These are phyloP conservation scores for Anisodus acutangulus DNA, from an alignment of 257 asterid species.

Conservation along the genomic window DNA sequence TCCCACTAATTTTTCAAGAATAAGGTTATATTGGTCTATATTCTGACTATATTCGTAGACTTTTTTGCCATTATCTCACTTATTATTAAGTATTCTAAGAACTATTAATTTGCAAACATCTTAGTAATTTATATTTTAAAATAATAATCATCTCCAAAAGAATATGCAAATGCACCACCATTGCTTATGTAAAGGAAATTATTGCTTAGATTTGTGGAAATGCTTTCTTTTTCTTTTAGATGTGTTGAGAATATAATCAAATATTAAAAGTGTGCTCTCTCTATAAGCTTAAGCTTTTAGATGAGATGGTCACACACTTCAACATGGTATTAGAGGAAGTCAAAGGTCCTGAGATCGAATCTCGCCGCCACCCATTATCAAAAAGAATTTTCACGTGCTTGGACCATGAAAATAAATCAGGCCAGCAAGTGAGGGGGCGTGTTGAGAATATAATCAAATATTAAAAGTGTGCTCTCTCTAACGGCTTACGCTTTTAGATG, in stretches of 20 bases:
- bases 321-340: too few species aligned
- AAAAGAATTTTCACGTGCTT: too few species aligned
- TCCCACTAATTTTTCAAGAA: neutral
- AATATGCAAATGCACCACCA: neutral
- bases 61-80: neutral
- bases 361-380: too few species aligned
- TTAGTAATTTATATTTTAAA: constrained; percentile 15
- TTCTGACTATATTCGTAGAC: neutral
- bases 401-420: too few species aligned
- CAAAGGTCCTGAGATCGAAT: too few species aligned
- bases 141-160: constrained; percentile 4
- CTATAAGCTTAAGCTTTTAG: too few species aligned
- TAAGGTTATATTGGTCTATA: neutral
- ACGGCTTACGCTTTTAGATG: too few species aligned
- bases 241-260: neutral
- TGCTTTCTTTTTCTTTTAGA: neutral
- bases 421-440: too few species aligned
- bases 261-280: too few species aligned
- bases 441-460: too few species aligned
- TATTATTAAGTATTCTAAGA: neutral
- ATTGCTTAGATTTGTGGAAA: neutral
- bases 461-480: too few species aligned
- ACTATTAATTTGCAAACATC: neutral
- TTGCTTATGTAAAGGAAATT: constrained; percentile 2
- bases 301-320: too few species aligned